Evolutionary conservation across 2,329 filamentous ascomycete genomes (phyloP), one percentile per base, ranked within the genome.

Genomic region (Aspergillus versicolor): DNA sequence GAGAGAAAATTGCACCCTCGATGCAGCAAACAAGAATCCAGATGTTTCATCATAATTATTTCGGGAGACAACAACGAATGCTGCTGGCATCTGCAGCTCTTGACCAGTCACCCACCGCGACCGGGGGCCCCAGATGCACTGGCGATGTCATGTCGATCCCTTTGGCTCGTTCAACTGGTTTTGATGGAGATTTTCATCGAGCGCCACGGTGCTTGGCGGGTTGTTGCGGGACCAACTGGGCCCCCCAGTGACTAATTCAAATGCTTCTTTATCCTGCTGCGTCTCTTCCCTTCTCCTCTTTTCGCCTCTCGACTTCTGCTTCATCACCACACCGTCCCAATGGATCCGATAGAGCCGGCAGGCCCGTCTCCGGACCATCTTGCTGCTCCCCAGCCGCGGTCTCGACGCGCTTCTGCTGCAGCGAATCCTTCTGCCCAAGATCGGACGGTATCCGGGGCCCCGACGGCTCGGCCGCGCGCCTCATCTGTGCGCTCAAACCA

Each of bases 331-430:
- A 19, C 7, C 22, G 7, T 47, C 62, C 54, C 51, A 57, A 75
- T 76, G 73, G 73, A 76, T 70, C 72, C 59, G 60, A 75, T 75
- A 61, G 74, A 75, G 63, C 62, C 65, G 38, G 63, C 62, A 37
- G 67, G 64, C 51, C 68, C 67, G 56, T 50, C 55, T 53, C 55
- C 52, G 50, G 44, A 54, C 45, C 27, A 53, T 47, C 50, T 61
- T 61, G 21, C 42, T 57, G 38, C 56, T 52, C 56, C 51, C 57
- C 46, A 50, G 57, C 37, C 59, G 43, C 60, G 56, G 24, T 34
- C 57, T 8, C 58, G 52, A 38, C 58, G 63, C 24, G 24, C 65
- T 11, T 51, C 59, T 21, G 52, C 61, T 12, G 52, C 61, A 11
- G 44, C 13, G n/a, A 48, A 32, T 48, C 24, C 61, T n/a, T 38